These are phyloP conservation scores for Stellera chamaejasme DNA, from an alignment of 345 rosid species.

Conservation along the genomic window DNA sequence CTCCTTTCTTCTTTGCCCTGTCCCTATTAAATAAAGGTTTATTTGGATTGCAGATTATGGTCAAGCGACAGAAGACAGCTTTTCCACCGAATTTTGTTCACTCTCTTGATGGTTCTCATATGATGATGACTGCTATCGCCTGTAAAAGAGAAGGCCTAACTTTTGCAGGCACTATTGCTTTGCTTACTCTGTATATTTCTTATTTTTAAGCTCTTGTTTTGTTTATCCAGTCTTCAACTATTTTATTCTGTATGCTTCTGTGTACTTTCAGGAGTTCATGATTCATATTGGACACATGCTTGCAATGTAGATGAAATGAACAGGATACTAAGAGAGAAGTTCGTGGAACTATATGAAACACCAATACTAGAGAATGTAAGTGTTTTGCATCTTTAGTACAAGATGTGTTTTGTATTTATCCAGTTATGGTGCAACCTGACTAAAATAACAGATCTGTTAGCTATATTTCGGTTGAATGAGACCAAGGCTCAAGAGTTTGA, in stretches of 20 bases:
- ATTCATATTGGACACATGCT: slow-evolving; percentile 99
- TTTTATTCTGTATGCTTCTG: slow-evolving; percentile 11
- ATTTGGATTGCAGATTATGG: slow-evolving; percentile 44
- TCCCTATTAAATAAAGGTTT: too few relatives aligned
- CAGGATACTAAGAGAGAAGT: slow-evolving; percentile 79
- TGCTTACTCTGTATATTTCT: neutral
- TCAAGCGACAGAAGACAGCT: slow-evolving; percentile 84
- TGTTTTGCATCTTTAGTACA: neutral
- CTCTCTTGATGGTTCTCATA: slow-evolving; percentile 96
- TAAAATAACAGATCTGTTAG: too few relatives aligned
- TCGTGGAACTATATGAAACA: slow-evolving; percentile 76
- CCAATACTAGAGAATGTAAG: slow-evolving; percentile 92
- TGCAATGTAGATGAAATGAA: slow-evolving; percentile 87
- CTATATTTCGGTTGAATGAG: too few relatives aligned
- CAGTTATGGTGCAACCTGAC: too few relatives aligned
- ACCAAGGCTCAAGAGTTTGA: too few relatives aligned
- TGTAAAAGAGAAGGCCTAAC: slow-evolving; percentile 73
- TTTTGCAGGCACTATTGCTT: slow-evolving; percentile 66
- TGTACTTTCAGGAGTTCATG: slow-evolving; percentile 81
- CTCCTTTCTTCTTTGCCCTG: neutral
- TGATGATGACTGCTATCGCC: slow-evolving; percentile 99
- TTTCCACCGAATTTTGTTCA: slow-evolving; percentile 98
- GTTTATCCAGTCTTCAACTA: slow-evolving; percentile 1
- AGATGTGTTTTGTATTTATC: too few relatives aligned
- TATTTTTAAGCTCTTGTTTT: neutral